Evolutionary conservation across 768 basidiomycete species (phyloP).

Genomic region (Tricholoma saponaceum): DNA sequence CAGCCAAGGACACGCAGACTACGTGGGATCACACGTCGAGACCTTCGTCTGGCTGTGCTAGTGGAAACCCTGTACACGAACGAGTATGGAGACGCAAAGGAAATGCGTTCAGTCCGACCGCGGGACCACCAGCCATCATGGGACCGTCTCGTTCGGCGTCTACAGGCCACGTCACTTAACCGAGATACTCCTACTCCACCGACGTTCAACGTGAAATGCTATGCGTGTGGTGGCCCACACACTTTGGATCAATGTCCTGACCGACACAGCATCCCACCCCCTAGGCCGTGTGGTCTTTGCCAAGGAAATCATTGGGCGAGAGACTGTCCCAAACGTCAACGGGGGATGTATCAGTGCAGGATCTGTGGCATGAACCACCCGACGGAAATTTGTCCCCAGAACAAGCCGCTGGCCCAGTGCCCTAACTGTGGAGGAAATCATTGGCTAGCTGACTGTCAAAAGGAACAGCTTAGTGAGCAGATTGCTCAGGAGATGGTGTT

Average conservation of each 20-base stretch:
- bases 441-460: constrained; percentile 15
- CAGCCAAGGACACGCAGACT: not conserved
- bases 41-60: constrained; percentile 43
- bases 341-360: not conserved
- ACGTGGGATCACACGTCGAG: constrained; percentile 47
- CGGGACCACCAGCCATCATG: not conserved
- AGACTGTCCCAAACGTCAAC: not conserved
- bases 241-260: not conserved
- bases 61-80: constrained; percentile 26
- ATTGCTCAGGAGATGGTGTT: constrained; percentile 9
- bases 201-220: not conserved
- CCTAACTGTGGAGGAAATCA: constrained; percentile 15
- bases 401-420: constrained; percentile 2
- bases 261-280: not conserved
- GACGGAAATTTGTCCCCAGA: constrained; percentile 1
- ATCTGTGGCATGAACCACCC: constrained; percentile 6
- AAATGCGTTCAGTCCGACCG: not conserved
- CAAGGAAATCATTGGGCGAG: not conserved
- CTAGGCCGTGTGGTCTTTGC: not conserved
- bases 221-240: constrained; percentile 5
- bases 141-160: not conserved
- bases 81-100: not conserved
- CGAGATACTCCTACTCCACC: constrained; percentile 1
- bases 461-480: constrained; percentile 8
- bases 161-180: not conserved